Conservation (phyloP, 805 yeast genomes). For the Ogataea nakhonphanomensis region DNA sequence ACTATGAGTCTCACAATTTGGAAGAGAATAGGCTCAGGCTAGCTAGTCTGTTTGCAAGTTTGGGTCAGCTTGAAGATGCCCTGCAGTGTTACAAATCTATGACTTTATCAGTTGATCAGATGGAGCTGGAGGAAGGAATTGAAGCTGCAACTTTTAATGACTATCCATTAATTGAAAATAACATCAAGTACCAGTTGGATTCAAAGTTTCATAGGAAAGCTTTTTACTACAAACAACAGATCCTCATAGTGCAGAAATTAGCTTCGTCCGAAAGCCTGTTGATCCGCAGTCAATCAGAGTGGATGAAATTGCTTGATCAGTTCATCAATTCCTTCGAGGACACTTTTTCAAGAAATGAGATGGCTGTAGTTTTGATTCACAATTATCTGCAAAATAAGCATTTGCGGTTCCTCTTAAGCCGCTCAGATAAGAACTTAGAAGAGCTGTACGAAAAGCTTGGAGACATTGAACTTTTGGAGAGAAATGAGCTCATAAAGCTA, state of each 20-base stretch:
- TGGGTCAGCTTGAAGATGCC: constrained; percentile 61
- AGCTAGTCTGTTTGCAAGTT: constrained; percentile 38
- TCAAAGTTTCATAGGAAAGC: constrained; percentile 22
- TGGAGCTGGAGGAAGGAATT: constrained; percentile 20
- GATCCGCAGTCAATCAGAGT: constrained; percentile 29
- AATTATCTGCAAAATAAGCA: constrained; percentile 32
- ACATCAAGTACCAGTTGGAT: neutral
- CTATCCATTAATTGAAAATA: constrained; percentile 10
- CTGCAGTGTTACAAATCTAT: constrained; percentile 48
- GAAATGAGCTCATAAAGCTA: constrained; percentile 40
- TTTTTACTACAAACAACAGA: constrained; percentile 22
- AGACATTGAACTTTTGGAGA: constrained; percentile 45
- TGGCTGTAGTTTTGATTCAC: constrained; percentile 39
- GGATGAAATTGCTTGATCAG: constrained; percentile 27
- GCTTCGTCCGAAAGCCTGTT: constrained; percentile 29
- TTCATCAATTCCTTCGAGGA: constrained; percentile 25
- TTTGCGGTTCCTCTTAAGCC: constrained; percentile 20
- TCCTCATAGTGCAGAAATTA: constrained; percentile 21
- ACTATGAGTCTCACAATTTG: constrained; percentile 32
- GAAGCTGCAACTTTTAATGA: constrained; percentile 6
- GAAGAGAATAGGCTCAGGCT: constrained; percentile 27
- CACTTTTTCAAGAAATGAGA: constrained; percentile 36
- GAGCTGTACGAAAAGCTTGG: constrained; percentile 41
- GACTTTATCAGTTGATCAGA: constrained; percentile 21
- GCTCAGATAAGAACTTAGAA: constrained; percentile 22